A percentile compares a stretch with the other conserved stretches of the same genome.
Evolutionary conservation across 805 yeast genomes (phyloP).

Genomic region (Candida berthetii): DNA sequence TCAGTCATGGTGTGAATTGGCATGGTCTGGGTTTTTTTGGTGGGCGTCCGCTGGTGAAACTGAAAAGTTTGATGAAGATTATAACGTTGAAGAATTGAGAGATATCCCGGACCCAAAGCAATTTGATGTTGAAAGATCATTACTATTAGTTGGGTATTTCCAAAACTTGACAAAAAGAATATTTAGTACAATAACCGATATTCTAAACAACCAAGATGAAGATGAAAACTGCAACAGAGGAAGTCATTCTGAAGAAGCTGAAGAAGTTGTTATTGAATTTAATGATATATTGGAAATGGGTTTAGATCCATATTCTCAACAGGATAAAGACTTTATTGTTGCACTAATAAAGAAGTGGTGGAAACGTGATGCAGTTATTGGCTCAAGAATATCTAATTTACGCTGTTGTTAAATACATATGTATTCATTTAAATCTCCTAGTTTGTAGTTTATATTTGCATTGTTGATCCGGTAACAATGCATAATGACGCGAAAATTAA

Average conservation of each 20-base stretch:
- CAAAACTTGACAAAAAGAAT: slow-evolving; percentile 40
- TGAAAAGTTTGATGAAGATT: slow-evolving; percentile 31
- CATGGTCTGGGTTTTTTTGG: slow-evolving; percentile 74
- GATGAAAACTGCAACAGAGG: slow-evolving; percentile 2
- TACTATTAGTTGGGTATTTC: slow-evolving; percentile 42
- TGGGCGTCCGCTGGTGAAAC: slow-evolving; percentile 84
- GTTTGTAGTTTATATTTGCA: no score
- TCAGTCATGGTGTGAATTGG: slow-evolving; percentile 47
- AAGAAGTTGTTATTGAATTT: slow-evolving; percentile 25
- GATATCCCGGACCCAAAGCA: slow-evolving; percentile 7
- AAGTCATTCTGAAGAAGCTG: slow-evolving; percentile 4
- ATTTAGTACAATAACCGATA: slow-evolving; percentile 29
- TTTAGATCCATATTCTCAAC: slow-evolving; percentile 42
- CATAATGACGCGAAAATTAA: no score
- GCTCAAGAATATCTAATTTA: slow-evolving; percentile 25
- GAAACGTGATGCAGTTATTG: slow-evolving; percentile 34
- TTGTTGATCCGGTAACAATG: no score
- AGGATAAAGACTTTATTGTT: slow-evolving; percentile 38
- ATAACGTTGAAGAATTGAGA: slow-evolving; percentile 29
- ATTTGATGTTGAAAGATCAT: slow-evolving; percentile 18
- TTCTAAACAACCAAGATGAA: slow-evolving; percentile 26
- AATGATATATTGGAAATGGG: slow-evolving; percentile 53
- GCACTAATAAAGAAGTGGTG: slow-evolving; percentile 42
- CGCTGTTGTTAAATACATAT: slow-evolving; percentile 27
- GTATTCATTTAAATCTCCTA: no score